phyloP scores from a whole-genome alignment of 2,329 filamentous ascomycete genomes.

The Calonectria fujianensis region DNA sequence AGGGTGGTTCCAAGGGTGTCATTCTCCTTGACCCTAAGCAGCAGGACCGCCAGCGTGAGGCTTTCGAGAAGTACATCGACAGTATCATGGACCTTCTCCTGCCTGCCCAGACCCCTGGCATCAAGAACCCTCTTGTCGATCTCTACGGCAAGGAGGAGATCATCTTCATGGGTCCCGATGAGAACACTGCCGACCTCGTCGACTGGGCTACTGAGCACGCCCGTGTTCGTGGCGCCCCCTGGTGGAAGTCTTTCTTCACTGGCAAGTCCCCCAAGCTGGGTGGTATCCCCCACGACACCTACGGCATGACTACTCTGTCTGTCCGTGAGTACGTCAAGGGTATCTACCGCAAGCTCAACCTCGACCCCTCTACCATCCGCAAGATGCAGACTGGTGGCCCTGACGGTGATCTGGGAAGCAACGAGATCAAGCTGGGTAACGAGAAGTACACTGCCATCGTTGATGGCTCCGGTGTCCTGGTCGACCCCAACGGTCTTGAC shows the following conservation, averaged over 20 bases:
- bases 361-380: slow-evolving; percentile 88
- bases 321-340: slow-evolving; percentile 97
- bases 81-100: slow-evolving; percentile 96
- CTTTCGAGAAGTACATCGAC: slow-evolving; percentile 99
- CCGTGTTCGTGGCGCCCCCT: slow-evolving; percentile 88
- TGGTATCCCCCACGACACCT: slow-evolving; percentile 95
- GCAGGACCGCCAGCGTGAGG: slow-evolving; percentile 92
- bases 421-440: slow-evolving; percentile 96
- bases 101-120: slow-evolving; percentile 91
- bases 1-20: slow-evolving; percentile 98
- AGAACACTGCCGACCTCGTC: slow-evolving; percentile 98
- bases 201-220: slow-evolving; percentile 99
- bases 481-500: slow-evolving; percentile 93
- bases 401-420: slow-evolving; percentile 96
- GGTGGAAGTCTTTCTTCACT: slow-evolving; percentile 99
- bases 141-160: slow-evolving; percentile 97
- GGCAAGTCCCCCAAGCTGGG: slow-evolving; percentile 97
- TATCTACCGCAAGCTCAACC: slow-evolving; percentile 95
- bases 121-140: slow-evolving; percentile 99
- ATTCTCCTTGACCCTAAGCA: slow-evolving; percentile 95
- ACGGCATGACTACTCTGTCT: slow-evolving; percentile 98
- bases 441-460: slow-evolving; percentile 97
- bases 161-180: slow-evolving; percentile 97
- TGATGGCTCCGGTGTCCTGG: slow-evolving; percentile 96
- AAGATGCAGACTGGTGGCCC: slow-evolving; percentile 99